Conservation (phyloP, 352 stramenopile genomes). For the Globisporangium acanthophoron region DNA sequence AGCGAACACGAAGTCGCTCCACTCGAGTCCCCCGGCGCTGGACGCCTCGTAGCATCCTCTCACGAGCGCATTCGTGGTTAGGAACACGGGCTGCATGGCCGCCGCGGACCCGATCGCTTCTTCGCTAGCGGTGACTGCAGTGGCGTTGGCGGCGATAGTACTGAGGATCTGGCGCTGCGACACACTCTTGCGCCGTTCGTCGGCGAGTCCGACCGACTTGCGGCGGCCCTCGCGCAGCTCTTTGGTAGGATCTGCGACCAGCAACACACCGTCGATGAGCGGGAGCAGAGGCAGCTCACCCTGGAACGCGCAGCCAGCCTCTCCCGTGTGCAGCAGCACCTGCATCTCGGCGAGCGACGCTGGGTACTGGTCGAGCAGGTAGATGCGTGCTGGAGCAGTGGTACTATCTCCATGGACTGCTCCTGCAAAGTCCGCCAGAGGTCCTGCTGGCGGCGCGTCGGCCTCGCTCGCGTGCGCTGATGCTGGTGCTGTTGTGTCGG, state of each 20-base stretch:
- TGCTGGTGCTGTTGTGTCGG: background rate
- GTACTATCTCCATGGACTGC: background rate
- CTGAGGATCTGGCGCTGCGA: constrained; percentile 13
- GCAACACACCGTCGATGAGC: constrained; percentile 52
- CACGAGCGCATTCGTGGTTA: constrained; percentile 33
- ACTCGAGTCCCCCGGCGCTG: constrained; percentile 45
- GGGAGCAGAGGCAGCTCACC: constrained; percentile 31
- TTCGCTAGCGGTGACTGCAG: background rate
- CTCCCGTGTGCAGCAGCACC: constrained; percentile 33
- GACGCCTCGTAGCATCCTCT: constrained; percentile 33
- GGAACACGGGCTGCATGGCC: constrained; percentile 26
- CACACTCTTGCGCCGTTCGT: constrained; percentile 24
- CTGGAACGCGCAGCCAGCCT: constrained; percentile 14
- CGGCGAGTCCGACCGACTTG: constrained; percentile 9
- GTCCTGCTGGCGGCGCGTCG: background rate
- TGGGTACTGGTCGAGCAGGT: constrained; percentile 60
- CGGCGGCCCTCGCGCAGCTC: constrained; percentile 21
- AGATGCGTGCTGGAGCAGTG: constrained; percentile 28
- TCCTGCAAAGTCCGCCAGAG: background rate
- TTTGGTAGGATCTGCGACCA: constrained; percentile 29
- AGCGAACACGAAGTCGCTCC: constrained; percentile 75
- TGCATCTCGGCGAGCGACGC: constrained; percentile 38
- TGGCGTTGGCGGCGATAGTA: background rate
- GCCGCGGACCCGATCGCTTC: constrained; percentile 1
- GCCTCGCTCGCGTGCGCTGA: background rate